Evolutionary conservation across 768 basidiomycete species (phyloP).

Genomic region (Mycena vitilis): DNA sequence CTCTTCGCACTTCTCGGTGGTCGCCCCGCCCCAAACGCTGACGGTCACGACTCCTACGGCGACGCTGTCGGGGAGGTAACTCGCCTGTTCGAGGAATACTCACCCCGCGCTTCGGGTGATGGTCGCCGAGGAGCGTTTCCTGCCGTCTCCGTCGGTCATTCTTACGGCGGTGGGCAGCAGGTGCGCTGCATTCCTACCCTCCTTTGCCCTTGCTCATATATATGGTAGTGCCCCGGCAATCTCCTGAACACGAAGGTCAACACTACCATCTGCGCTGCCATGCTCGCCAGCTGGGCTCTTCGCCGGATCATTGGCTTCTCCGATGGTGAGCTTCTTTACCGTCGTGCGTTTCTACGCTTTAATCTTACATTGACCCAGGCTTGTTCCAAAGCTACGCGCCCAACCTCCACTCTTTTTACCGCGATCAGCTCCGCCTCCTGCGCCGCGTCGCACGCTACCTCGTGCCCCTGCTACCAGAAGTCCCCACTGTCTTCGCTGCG

Average conservation of each 20-base stretch:
- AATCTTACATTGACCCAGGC: neutral
- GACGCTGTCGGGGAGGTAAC: neutral
- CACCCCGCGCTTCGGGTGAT: neutral
- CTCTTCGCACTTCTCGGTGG: constrained; percentile 8
- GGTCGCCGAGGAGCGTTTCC: neutral
- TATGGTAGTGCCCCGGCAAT: too few relatives aligned
- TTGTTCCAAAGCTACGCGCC: neutral
- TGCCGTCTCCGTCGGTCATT: neutral
- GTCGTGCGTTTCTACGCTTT: too few relatives aligned
- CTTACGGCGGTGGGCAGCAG: neutral
- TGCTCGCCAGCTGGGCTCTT: neutral
- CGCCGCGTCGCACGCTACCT: neutral
- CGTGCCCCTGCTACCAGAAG: neutral
- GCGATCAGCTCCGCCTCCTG: neutral
- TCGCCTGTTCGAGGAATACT: neutral
- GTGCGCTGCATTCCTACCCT: neutral
- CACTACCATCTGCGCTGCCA: neutral
- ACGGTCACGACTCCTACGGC: constrained; percentile 1
- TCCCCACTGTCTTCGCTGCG: neutral
- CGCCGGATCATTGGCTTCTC: neutral
- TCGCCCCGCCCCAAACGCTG: neutral
- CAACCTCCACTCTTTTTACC: neutral
- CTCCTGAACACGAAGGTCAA: neutral
- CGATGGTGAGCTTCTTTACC: neutral
- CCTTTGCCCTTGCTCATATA: neutral